A percentile compares a stretch with the other conserved stretches of the same genome.
Conservation (phyloP, 305 asterid genomes). For the Vinca major region DNA sequence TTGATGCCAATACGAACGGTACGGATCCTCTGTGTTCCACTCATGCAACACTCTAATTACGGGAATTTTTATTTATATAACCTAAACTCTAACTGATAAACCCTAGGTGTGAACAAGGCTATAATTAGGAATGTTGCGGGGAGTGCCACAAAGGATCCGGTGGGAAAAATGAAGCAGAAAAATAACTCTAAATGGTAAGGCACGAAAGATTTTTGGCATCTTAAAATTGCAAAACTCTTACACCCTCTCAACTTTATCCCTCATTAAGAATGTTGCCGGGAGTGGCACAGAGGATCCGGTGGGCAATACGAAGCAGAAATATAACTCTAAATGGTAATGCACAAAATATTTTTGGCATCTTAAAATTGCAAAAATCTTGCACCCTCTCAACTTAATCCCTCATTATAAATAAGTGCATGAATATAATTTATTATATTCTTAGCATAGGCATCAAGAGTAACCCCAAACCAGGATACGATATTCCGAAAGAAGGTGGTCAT, state of each 20-base stretch:
- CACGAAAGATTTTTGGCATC: background rate
- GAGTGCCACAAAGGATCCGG: no score
- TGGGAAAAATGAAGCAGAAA: background rate
- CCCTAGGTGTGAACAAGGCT: no score
- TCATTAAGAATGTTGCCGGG: background rate
- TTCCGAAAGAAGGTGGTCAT: constrained; percentile 66
- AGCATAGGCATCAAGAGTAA: constrained; percentile 2
- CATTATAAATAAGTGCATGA: background rate
- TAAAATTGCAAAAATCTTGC: background rate
- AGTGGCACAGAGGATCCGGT: no score
- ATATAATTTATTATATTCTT: background rate
- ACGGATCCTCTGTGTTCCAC: no score
- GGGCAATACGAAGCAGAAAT: background rate
- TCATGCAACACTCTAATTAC: no score
- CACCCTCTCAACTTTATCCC: background rate
- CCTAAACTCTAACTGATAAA: no score
- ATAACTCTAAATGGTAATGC: background rate
- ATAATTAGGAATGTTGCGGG: no score
- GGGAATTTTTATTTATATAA: no score
- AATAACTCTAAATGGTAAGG: background rate
- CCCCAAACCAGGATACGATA: constrained; percentile 60
- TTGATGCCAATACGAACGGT: background rate
- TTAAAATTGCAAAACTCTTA: background rate
- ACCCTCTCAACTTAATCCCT: background rate
- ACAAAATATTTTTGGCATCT: background rate